These are phyloP conservation scores for Paecilomyces fulvus DNA, from an alignment of 2,329 filamentous ascomycete species.

Conservation along the genomic window DNA sequence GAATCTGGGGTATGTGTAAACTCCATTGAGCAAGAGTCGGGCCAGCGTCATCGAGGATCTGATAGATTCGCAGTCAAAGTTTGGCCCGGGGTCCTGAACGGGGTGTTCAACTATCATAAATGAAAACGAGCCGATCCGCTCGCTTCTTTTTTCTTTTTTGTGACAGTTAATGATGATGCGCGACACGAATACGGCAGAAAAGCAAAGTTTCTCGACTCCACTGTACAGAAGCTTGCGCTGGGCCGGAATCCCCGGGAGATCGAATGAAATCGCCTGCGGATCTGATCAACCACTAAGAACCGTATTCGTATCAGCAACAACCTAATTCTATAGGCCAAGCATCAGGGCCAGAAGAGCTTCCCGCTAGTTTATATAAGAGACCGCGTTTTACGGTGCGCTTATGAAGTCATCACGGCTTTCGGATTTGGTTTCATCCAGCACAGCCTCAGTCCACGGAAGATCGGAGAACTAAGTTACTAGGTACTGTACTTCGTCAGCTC, in stretches of 20 bases:
- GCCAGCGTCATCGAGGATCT: neutral
- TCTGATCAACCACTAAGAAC: neutral
- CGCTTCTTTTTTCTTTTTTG: neutral
- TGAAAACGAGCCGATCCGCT: neutral
- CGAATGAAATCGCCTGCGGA: neutral
- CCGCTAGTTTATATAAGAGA: neutral
- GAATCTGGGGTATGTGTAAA: neutral
- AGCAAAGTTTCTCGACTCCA: neutral
- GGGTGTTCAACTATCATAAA: neutral
- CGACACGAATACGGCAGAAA: neutral
- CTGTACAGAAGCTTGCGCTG: neutral
- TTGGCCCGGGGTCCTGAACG: neutral
- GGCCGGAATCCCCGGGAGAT: constrained; percentile 13
- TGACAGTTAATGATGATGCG: neutral
- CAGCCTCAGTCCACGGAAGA: neutral
- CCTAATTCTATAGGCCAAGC: neutral
- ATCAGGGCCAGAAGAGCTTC: neutral
- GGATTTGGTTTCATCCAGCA: neutral
- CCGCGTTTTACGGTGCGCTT: neutral
- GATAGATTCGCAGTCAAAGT: neutral
- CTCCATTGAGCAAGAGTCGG: neutral
- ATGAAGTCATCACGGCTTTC: neutral
- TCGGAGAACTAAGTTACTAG: neutral
- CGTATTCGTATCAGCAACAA: neutral
- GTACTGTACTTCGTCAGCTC: neutral